Evolutionary conservation across 2,329 filamentous ascomycete species (phyloP), one percentile per base, ranked within the genome.

Genomic region (Trichoderma sp.): DNA sequence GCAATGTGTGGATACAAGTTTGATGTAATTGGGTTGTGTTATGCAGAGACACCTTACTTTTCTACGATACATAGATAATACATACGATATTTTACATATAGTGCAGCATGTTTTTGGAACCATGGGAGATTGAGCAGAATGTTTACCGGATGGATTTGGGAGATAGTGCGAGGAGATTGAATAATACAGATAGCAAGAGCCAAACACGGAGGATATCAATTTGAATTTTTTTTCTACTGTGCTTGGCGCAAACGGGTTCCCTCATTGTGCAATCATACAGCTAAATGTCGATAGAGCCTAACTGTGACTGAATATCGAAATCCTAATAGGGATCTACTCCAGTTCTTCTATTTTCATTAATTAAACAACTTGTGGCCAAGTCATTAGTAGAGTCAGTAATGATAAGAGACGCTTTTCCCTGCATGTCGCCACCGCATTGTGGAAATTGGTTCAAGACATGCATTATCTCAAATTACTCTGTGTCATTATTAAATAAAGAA

Each of bases 401-500:
- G n/a, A n/a, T n/a, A n/a, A n/a, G n/a, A n/a, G n/a, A n/a, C n/a
- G 26, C 11, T 18, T 30, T 34, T 8, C n/a, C 63, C 13, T 66
- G 37, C 61, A 56, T 58, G 21, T 30, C 18, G 39, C 59, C 51
- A 66, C 49, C 3, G n/a, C 39, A 58, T 21, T 56, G 61, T 43
- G 61, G 63, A 66, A 66, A 66, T 66, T 59, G 54, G n/a, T 28
- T 4, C 63, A 28, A 66, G 63, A 66, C 63, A 66, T 66, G 63
- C 63, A 58, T 66, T 51, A 58, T 59, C 37, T 66, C 13, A n/a
- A 18, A 59, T 51, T 37, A 51, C n/a, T 21, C 28, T 4, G 37
- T 28, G 37, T 32, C n/a, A 32, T 56, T 24, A n/a, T 66, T 16
- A 14, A 28, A 51, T n/a, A 3, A 59, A 59, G 18, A 43, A 34